phyloP scores from a whole-genome alignment of 176 grass and related monocot genomes.

The Aegilops bicornis region DNA sequence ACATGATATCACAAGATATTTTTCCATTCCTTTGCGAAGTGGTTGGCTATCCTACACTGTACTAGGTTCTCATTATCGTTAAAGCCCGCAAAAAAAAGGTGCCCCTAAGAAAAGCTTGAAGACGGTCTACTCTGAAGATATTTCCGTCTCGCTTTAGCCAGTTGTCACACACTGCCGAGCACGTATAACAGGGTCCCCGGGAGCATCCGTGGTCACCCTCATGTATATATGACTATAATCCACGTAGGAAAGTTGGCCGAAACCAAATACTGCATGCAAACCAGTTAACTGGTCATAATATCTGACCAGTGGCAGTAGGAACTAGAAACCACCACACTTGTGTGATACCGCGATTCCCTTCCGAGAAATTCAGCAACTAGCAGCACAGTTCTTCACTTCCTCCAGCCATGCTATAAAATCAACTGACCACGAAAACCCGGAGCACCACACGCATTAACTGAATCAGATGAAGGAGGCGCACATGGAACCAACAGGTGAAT shows the following conservation, averaged over 20 bases:
- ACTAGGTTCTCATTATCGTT: neutral
- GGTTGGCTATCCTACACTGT: neutral
- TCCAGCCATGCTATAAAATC: neutral
- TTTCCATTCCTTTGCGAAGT: neutral
- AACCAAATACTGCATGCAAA: neutral
- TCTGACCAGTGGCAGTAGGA: no score
- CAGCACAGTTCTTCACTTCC: slow-evolving; percentile 3
- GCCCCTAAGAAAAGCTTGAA: no score
- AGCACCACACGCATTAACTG: slow-evolving; percentile 9
- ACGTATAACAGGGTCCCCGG: no score
- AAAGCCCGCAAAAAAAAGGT: no score
- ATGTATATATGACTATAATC: neutral
- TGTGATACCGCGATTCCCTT: no score
- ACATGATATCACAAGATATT: no score
- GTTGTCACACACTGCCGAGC: neutral
- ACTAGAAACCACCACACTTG: no score
- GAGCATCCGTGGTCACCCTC: neutral
- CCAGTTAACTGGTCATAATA: neutral
- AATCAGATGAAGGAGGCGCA: neutral
- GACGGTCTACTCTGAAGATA: neutral
- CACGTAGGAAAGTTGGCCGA: neutral
- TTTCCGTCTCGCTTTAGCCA: neutral
- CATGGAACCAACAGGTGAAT: neutral
- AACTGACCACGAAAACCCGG: slow-evolving; percentile 7
- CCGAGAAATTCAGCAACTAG: neutral